Percentiles rank a stretch among this genome's conserved stretches.
phyloP scores from a whole-genome alignment of 2,329 filamentous ascomycete genomes.

The Colletotrichum agaves region DNA sequence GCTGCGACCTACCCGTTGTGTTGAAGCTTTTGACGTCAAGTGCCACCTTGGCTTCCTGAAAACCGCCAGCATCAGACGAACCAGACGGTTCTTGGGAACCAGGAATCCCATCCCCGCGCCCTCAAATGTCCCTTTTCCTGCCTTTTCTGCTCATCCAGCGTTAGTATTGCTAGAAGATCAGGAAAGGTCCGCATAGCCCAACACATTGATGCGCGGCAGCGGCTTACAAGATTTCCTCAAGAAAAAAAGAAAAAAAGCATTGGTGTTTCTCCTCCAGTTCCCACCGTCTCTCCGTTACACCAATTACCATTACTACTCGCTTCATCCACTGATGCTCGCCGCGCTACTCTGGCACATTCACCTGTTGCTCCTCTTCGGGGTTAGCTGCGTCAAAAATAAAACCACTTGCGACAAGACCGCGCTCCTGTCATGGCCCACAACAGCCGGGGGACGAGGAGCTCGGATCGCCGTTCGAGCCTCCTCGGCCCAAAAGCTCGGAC shows the following conservation, averaged over 20 bases:
- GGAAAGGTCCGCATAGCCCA: constrained; percentile 6
- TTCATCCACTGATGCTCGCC: constrained; percentile 9
- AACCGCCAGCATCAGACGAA: neutral
- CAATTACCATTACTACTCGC: neutral
- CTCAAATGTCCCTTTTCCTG: neutral
- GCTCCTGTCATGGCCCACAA: constrained; percentile 21
- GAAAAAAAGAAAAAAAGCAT: constrained; percentile 6
- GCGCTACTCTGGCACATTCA: neutral
- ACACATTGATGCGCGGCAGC: constrained; percentile 19
- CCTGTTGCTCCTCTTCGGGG: constrained; percentile 12
- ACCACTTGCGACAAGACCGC: constrained; percentile 2
- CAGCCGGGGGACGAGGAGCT: constrained; percentile 1
- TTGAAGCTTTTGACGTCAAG: neutral
- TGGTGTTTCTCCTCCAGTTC: constrained; percentile 11
- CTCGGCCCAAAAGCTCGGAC: constrained; percentile 23
- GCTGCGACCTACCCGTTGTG: neutral
- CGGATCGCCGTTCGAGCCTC: constrained; percentile 30
- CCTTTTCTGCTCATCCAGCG: neutral
- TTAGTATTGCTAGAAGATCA: neutral
- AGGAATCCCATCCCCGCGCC: constrained; percentile 9
- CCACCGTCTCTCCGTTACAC: neutral
- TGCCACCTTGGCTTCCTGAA: constrained; percentile 9
- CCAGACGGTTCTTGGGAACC: constrained; percentile 1
- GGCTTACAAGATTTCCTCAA: constrained; percentile 10
- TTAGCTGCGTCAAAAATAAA: constrained; percentile 1